Base-by-base conservation (phyloP, 805 yeast species). In the Candida odintsovae region DNA sequence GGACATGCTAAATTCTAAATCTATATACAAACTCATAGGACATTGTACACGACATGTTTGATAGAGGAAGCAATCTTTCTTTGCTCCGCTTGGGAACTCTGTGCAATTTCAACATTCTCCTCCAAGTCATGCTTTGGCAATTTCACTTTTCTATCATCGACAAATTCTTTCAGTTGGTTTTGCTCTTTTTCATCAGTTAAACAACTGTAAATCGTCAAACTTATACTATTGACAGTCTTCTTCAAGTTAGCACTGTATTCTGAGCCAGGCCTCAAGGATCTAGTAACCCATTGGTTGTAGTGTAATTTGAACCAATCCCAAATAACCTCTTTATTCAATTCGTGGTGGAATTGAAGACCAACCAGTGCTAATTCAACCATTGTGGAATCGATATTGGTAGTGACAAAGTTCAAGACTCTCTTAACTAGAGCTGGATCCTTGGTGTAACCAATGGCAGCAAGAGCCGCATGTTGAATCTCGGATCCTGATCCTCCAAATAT, bases 281-380 rank as follows among this genome's bases (percentile, higher is more conserved):
- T 75, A n/a, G 63, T 56, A 13, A 69, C 69, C 80, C 86, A 81
- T 28, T 63, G 62, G 41, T 75, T 76, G 56, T 71, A 80, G 54
- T 81, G 70, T 44, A 72, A 57, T 38, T 54, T 64, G 61, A 73
- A 82, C 88, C 89, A 83, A 4, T 70, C 63, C 78, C 82, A 81
- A 10, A 80, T 52, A 38, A 60, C 52, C 8, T 65, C 56, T 50
- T 65, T 66, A 40, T 54, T 58, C 45, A 55, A 59, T 42, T 62
- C 72, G 23, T 59, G 58, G 45, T 64, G 60, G 59, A 66, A 69
- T 57, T 65, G 70, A 52, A 73, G 63, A 44, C 89, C 89, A 33
- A 80, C 57, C n/a, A 83, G 62, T 0, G 77, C 80, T 43, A 76
- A 55, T 53, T 82, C 89, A 38, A 82, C 72, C 55, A 76, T 59